Evolutionary conservation across 2,329 filamentous ascomycete species (phyloP).

Genomic region (Aspergillus sp.): DNA sequence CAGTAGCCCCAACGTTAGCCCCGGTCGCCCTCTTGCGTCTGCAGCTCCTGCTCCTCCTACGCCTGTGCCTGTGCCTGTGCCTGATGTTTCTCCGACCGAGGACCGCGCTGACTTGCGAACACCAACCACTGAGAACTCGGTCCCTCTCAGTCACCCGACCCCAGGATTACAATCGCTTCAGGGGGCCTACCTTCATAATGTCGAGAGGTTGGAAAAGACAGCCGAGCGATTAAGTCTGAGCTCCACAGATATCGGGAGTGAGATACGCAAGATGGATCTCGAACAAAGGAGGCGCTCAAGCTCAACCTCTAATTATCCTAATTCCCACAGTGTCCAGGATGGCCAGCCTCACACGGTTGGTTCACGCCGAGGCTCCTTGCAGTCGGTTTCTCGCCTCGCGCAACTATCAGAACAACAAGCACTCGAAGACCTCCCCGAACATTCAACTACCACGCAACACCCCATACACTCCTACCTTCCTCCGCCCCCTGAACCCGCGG

Average conservation of each 20-base stretch:
- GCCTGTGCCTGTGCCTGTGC: constrained; percentile 25
- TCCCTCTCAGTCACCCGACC: constrained; percentile 53
- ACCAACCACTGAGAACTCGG: constrained; percentile 45
- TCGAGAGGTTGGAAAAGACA: constrained; percentile 54
- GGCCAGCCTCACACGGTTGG: constrained; percentile 33
- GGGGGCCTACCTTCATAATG: constrained; percentile 55
- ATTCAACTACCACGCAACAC: constrained; percentile 15
- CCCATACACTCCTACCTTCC: constrained; percentile 27
- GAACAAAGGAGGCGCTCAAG: constrained; percentile 50
- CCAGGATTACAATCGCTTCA: constrained; percentile 56
- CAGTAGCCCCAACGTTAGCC: constrained; percentile 21
- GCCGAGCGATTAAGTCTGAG: constrained; percentile 54
- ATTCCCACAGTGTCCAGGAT: constrained; percentile 43
- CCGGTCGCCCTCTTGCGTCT: constrained; percentile 25
- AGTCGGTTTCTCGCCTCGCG: constrained; percentile 45
- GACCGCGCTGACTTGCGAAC: constrained; percentile 34
- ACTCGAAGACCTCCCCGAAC: constrained; percentile 33
- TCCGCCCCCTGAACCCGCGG: constrained; percentile 18
- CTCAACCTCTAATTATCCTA: constrained; percentile 49
- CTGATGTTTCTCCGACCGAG: constrained; percentile 26
- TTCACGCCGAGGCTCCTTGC: constrained; percentile 49
- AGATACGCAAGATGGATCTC: constrained; percentile 51
- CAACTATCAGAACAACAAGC: constrained; percentile 48
- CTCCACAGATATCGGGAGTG: constrained; percentile 50
- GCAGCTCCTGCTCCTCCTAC: not conserved